Evolutionary conservation across 345 rosid genomes (phyloP).

Genomic region (Salix dunnii): DNA sequence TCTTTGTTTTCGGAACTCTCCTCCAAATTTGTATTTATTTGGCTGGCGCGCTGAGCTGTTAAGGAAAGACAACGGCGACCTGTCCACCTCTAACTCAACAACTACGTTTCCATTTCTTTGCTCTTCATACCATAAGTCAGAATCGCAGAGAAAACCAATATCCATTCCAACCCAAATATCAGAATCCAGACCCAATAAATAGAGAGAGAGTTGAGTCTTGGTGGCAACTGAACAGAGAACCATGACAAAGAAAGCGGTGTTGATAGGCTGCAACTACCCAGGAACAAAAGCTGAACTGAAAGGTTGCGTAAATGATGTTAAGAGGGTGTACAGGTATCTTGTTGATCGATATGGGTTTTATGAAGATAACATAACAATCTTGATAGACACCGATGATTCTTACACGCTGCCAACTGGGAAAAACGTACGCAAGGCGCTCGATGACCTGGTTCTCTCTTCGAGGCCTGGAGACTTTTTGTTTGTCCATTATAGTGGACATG

Average conservation of each 20-base stretch:
- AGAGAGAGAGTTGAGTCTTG: background rate
- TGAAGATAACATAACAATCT: conserved; percentile 50
- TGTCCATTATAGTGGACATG: conserved; percentile 94
- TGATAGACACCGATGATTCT: conserved; percentile 69
- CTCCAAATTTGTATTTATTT: no score
- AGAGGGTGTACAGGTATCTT: conserved; percentile 54
- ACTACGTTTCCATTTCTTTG: no score
- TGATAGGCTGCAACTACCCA: conserved; percentile 83
- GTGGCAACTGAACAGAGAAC: background rate
- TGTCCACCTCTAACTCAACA: no score
- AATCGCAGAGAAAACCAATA: background rate
- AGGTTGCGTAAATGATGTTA: conserved; percentile 93
- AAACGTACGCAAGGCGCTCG: conserved; percentile 57
- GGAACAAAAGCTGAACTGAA: conserved; percentile 81
- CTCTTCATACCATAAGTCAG: no score
- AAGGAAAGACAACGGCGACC: no score
- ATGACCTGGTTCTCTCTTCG: conserved; percentile 56
- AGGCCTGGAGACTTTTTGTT: conserved; percentile 57
- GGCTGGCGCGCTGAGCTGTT: no score
- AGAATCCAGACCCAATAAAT: background rate
- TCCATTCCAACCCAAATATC: background rate
- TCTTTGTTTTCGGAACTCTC: no score
- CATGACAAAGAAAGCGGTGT: conserved; percentile 68
- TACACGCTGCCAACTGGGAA: conserved; percentile 71
- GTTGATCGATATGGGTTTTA: conserved; percentile 65